Base-by-base conservation (phyloP, 2,329 filamentous ascomycete species). In the Trichophyton schoenleinii region DNA sequence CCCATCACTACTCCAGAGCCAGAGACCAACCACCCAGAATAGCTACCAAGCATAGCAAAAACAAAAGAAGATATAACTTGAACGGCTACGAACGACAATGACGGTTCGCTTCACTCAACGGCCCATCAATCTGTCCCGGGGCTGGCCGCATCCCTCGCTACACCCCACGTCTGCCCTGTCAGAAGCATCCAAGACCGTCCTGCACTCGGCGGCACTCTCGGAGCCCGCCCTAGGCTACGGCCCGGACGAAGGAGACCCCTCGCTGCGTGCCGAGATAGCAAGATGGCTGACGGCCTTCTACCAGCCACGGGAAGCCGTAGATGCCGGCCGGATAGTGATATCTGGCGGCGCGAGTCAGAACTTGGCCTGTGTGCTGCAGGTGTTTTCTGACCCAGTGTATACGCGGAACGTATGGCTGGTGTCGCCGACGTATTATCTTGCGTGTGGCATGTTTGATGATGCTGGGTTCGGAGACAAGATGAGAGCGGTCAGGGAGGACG, bases 311-410 rank as follows among this genome's bases (percentile, higher is more conserved):
- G 66, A 73, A 2, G 71, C 75, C 1, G 75, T 85, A 52, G 68
- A 74, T 13, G 69, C 79, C 3, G 78, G 83, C 2, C 81, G 89
- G 36, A 86, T 96, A 60, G 88, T 86, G 70, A 86, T 96, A 70
- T 89, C 88, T 0, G 90, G 91, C 52, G 91, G 91, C 15, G 91
- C 91, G 2, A 89, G 85, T 66, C 91, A 95, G 78, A 91, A 86
- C 70, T 72, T 95, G 1, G 89, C 87, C 0, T 87, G 84, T 68
- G 76, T 95, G 3, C 75, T 96, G 58, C 83, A 87, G 71, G 87
- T 87, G 34, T 96, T 87, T 69, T 88, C 89, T 0, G 91, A 96
- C 71, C 87, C 89, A 0, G 73, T 78, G 1, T 87, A 85, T 68
- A 96, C 91, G 0, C 78, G 81, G 53, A 83, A 83, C 66, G 79